Base-by-base conservation (phyloP, 1,284 basidiomycete genomes). In the Pseudozyma thailandica region DNA sequence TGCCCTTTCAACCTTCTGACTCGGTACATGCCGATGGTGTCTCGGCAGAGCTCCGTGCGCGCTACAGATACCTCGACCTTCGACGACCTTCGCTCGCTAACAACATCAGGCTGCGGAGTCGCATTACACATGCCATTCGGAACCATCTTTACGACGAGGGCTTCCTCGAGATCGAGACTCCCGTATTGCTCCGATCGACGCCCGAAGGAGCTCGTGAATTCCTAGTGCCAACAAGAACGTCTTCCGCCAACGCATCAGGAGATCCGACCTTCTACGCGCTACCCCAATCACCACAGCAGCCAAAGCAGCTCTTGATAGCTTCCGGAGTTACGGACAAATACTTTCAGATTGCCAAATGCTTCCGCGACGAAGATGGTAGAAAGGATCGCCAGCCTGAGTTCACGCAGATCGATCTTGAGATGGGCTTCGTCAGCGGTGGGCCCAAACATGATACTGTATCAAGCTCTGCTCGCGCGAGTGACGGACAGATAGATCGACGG, bases 341-440 rank as follows among this genome's bases (percentile, higher is more conserved):
- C 84, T 97, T 90, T 84, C 94, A 97, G 84, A 87, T 97, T 56
- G 94, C 94, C 15, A 89, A 89, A 72, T 97, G 94, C 84, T 97
- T 97, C 86, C 88, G 94, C 38, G 94, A 97, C 83, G 94, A 97
- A 83, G 93, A 93, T 79, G 92, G 93, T 2, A 87, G 94, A 58
- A 93, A 91, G 83, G 94, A 97, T 84, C 88, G 94, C 27, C 94
- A 97, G 81, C 93, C 94, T 0, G 94, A 97, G 84, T 97, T 97
- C 84, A 97, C 94, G 20, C 94, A 97, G 85, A 87, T 97, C 68
- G 94, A 97, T 88, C 84, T 97, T 69, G 94, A 97, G 85, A 94
- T 97, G 92, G 92, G 91, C 2, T 97, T 92, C 84, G 90, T 96
- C 25, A 90, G 90, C 20, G 96, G 94, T 12, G 74, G 82, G 2